Conservation (phyloP, 139 green algal genomes). For the Chlamydomonas sphaeroides region DNA sequence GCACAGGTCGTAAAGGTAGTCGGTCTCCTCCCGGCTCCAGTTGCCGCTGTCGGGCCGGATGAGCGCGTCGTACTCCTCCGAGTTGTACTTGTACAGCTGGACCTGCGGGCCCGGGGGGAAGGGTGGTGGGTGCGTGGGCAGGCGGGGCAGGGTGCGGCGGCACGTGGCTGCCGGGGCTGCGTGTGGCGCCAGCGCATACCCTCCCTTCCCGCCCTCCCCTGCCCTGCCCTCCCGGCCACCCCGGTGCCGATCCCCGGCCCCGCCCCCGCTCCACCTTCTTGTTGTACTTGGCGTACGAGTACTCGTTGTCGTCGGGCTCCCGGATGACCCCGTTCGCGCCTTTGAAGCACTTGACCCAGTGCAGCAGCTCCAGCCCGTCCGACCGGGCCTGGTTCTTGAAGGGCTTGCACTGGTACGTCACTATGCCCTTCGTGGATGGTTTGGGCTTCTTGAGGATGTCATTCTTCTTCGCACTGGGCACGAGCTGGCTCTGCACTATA, state of each 20-base stretch:
- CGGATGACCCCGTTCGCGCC: slow-evolving; percentile 74
- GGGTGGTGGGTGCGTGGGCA: too few relatives aligned
- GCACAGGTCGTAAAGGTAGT: slow-evolving; percentile 88
- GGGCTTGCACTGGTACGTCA: slow-evolving; percentile 67
- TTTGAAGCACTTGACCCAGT: slow-evolving; percentile 91
- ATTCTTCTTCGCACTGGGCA: slow-evolving; percentile 41
- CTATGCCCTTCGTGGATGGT: slow-evolving; percentile 50
- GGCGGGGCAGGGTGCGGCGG: neutral
- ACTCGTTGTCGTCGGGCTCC: slow-evolving; percentile 76
- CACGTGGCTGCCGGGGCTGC: neutral
- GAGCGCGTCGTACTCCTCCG: slow-evolving; percentile 54
- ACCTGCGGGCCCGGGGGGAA: too few relatives aligned
- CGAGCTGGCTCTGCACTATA: slow-evolving; percentile 78
- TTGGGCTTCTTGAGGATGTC: slow-evolving; percentile 56
- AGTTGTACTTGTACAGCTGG: slow-evolving; percentile 50
- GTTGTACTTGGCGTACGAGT: slow-evolving; percentile 93
- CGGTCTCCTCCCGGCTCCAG: slow-evolving; percentile 88
- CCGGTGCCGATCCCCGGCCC: neutral
- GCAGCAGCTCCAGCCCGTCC: slow-evolving; percentile 79
- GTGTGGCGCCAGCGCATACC: too few relatives aligned
- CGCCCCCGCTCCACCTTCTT: slow-evolving; percentile 71
- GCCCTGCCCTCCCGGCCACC: neutral
- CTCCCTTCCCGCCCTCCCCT: neutral
- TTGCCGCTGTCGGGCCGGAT: slow-evolving; percentile 40
- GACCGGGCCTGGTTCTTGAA: slow-evolving; percentile 82